Base-by-base conservation (phyloP, 345 rosid species). In the Camelina sativa region DNA sequence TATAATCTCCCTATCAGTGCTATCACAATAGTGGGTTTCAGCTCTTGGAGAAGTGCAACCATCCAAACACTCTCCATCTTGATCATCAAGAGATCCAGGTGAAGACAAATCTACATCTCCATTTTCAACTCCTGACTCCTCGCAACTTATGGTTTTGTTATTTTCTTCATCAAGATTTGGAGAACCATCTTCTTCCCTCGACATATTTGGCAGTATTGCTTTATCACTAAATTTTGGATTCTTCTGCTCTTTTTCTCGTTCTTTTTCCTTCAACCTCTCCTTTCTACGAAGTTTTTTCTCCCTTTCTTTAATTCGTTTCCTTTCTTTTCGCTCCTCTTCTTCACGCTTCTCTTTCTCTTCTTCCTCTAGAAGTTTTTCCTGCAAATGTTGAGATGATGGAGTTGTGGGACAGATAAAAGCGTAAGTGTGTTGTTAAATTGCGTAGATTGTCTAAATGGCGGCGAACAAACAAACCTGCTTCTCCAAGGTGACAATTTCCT, bases 311-410 rank as follows among this genome's bases (percentile, higher is more conserved):
- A 83, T 81, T 85, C 88, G 88, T 84, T 85, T 89, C 81, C 95
- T 84, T 82, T 90, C 97, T 81, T 84, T 94, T 20, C 93, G 91
- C 32, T 91, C 95, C 80, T 94, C 97, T 81, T 94, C 98, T 73
- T 91, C 97, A 74, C 85, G 93, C 78, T 91, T 91, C 84, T 94
- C 98, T 73, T 82, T 86, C 81, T 94, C 98, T 81, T 94, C 98
- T 85, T 94, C 98, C 78, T 94, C 96, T 32, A 94, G 91, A 83
- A 94, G 96, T 83, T 87, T 91, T 73, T 68, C 83, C 97, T 93
- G 87, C 67, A 71, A 58, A 46, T 47, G 69, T 77, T 35, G 62
- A 67, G 76, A 61, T 53, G 32, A 67, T 34, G 53, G 16, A 57
- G n/a, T 67, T 47, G 48, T 81, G 32, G 59, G 53, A 73, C 62